Conservation (phyloP, 257 asterid species). For the Primulina eburnea region DNA sequence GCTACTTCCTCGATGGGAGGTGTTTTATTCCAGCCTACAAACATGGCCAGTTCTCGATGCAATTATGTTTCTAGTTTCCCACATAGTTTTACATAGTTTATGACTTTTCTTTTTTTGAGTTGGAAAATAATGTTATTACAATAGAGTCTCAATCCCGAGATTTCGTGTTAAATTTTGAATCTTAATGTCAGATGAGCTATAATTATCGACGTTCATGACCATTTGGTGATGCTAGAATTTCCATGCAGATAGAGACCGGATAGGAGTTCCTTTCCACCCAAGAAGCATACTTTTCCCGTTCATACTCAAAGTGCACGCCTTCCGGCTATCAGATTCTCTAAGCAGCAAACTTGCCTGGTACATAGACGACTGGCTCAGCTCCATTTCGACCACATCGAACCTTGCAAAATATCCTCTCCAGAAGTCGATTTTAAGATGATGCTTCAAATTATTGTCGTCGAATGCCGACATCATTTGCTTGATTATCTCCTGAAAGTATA, state of each 20-base stretch:
- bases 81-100: too few species aligned
- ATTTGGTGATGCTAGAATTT: slow-evolving; percentile 26
- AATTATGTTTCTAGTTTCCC: too few species aligned
- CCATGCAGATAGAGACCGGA: slow-evolving; percentile 43
- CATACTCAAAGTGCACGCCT: slow-evolving; percentile 31
- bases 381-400: slow-evolving; percentile 34
- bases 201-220: too few species aligned
- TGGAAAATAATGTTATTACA: too few species aligned
- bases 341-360: slow-evolving; percentile 36
- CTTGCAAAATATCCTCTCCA: slow-evolving; percentile 36
- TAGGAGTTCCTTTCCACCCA: slow-evolving; percentile 46
- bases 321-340: slow-evolving; percentile 30
- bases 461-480: slow-evolving; percentile 17
- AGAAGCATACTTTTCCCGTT: slow-evolving; percentile 37
- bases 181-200: too few species aligned
- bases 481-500: slow-evolving; percentile 15
- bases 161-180: too few species aligned
- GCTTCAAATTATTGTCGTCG: slow-evolving; percentile 27
- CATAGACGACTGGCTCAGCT: slow-evolving; percentile 35
- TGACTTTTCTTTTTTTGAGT: too few species aligned
- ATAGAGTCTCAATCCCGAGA: too few species aligned
- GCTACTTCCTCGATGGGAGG: too few species aligned
- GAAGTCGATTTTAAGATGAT: slow-evolving; percentile 25
- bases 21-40: too few species aligned
- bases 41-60: too few species aligned